Evolutionary conservation across 805 yeast genomes (phyloP).

Genomic region (Pichia scutulata): DNA sequence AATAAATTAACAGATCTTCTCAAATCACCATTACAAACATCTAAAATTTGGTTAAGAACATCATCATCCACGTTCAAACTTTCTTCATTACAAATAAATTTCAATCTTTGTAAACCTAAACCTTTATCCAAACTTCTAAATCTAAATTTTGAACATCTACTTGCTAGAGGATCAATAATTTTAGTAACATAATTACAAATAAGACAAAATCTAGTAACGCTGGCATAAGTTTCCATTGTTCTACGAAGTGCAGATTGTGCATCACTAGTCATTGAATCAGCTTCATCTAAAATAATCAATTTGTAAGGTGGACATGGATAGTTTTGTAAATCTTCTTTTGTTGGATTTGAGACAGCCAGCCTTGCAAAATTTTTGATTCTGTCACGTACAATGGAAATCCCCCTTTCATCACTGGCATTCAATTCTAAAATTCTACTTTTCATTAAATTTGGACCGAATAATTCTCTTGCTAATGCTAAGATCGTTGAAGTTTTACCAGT

Average conservation of each 20-base stretch:
- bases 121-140: conserved; percentile 68
- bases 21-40: conserved; percentile 81
- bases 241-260: conserved; percentile 94
- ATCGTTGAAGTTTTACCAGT: conserved; percentile 90
- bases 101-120: conserved; percentile 63
- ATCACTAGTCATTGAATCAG: conserved; percentile 97
- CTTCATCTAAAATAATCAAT: conserved; percentile 87
- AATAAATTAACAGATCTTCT: conserved; percentile 86
- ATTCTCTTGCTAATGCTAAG: conserved; percentile 69
- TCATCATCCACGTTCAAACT: conserved; percentile 34
- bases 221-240: conserved; percentile 87
- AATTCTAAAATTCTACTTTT: conserved; percentile 71
- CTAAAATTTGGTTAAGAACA: conserved; percentile 55
- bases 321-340: conserved; percentile 53
- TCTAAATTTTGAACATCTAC: conserved; percentile 92
- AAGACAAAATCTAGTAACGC: conserved; percentile 85
- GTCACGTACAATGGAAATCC: conserved; percentile 79
- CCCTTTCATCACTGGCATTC: conserved; percentile 89
- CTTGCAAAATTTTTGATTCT: conserved; percentile 84
- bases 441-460: conserved; percentile 66
- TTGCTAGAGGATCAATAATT: conserved; percentile 92
- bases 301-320: conserved; percentile 98
- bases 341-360: conserved; percentile 73
- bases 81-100: conserved; percentile 50
- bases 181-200: conserved; percentile 95